A percentile compares a stretch with the other conserved stretches of the same genome.
Evolutionary conservation across 352 stramenopile species (phyloP).

Genomic region (Pythium brachiatum): DNA sequence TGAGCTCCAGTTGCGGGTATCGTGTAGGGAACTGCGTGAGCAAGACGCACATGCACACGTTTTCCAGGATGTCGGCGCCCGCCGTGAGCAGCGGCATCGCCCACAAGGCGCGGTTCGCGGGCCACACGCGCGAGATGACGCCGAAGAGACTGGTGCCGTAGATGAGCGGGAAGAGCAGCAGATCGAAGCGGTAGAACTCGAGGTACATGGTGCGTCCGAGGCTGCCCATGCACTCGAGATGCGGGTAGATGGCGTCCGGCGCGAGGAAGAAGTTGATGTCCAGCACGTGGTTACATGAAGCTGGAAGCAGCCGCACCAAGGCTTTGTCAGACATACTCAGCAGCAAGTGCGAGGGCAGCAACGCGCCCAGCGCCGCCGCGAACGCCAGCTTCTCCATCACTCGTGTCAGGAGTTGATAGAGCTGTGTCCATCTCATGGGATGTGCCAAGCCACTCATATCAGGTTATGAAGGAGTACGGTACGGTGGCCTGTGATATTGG

Average conservation of each 20-base stretch:
- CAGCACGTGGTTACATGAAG: conserved; percentile 25
- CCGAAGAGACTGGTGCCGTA: conserved; percentile 22
- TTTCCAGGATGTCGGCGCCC: conserved; percentile 16
- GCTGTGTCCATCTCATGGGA: neutral
- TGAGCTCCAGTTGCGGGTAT: neutral
- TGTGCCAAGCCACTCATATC: neutral
- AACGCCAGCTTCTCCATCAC: conserved; percentile 25
- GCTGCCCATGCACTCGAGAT: conserved; percentile 28
- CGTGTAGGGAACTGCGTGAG: conserved; percentile 14
- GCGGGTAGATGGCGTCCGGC: conserved; percentile 21
- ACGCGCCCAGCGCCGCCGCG: conserved; percentile 17
- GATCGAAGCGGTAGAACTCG: conserved; percentile 29
- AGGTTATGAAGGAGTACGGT: conserved; percentile 4
- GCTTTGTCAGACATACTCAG: conserved; percentile 14
- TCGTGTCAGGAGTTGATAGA: neutral
- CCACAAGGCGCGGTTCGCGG: neutral
- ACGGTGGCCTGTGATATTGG: conserved; percentile 2
- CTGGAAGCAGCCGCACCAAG: conserved; percentile 17
- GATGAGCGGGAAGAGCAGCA: conserved; percentile 32
- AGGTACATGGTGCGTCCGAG: conserved; percentile 25
- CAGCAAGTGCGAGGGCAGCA: conserved; percentile 28
- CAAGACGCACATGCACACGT: conserved; percentile 17
- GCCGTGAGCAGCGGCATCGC: conserved; percentile 7
- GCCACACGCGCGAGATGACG: conserved; percentile 19
- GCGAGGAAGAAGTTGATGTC: conserved; percentile 20